These are phyloP conservation scores for Microcera coccophila DNA, from an alignment of 2,329 filamentous ascomycete species.

Conservation along the genomic window DNA sequence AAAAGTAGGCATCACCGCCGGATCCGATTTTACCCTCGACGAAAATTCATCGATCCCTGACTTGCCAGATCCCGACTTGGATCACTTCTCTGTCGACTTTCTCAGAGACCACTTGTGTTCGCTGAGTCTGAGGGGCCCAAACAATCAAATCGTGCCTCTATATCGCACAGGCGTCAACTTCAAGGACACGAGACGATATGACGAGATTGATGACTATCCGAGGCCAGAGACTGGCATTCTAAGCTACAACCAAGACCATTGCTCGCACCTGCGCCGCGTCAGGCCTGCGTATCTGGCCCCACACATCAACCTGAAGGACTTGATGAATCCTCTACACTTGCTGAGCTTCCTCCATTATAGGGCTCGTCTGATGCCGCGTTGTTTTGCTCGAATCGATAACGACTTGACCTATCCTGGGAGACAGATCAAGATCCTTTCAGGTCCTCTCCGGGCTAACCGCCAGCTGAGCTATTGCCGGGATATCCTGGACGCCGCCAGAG, in stretches of 20 bases:
- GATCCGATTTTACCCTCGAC: conserved; percentile 12
- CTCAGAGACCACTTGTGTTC: conserved; percentile 6
- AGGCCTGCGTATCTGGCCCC: conserved; percentile 20
- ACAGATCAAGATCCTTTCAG: conserved; percentile 12
- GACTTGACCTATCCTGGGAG: conserved; percentile 18
- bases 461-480: conserved; percentile 8
- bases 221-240: neutral
- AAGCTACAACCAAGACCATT: conserved; percentile 11
- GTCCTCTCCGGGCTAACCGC: conserved; percentile 6
- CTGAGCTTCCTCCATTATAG: conserved; percentile 21
- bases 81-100: conserved; percentile 16
- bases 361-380: conserved; percentile 7
- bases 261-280: conserved; percentile 6
- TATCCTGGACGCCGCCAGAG: neutral
- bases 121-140: too few relatives aligned
- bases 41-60: too few relatives aligned
- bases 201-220: neutral
- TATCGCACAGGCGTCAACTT: conserved; percentile 22
- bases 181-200: neutral
- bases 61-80: too few relatives aligned
- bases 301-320: conserved; percentile 20
- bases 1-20: neutral
- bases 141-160: conserved; percentile 3
- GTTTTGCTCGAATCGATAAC: conserved; percentile 12
- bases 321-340: conserved; percentile 13